A percentile compares a stretch with the other conserved stretches of the same genome.
Evolutionary conservation across 176 grass and related monocot genomes (phyloP).

Genomic region (Triticum turgidum): DNA sequence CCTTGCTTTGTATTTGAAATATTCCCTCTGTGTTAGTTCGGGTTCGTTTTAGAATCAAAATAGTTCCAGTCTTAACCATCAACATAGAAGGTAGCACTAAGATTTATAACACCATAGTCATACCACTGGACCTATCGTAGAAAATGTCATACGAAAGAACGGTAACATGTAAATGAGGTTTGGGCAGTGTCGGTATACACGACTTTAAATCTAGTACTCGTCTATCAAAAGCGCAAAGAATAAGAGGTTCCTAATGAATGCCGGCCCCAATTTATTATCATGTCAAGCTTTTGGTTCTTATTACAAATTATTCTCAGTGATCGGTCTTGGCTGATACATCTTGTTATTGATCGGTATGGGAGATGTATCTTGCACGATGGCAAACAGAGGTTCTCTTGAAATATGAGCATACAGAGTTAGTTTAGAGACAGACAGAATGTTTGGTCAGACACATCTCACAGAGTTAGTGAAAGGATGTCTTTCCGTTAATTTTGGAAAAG

Average conservation of each 20-base stretch:
- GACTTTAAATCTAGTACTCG: too few species aligned
- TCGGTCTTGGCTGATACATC: neutral
- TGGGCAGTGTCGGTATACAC: too few species aligned
- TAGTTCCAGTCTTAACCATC: neutral
- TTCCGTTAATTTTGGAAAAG: neutral
- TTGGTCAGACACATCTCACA: too few species aligned
- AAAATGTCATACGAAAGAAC: neutral
- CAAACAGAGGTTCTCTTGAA: neutral
- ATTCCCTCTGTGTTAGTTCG: neutral
- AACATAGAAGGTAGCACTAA: neutral
- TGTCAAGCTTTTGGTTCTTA: neutral
- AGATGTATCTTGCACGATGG: neutral
- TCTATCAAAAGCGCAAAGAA: too few species aligned
- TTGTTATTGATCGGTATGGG: neutral
- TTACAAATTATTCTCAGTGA: neutral
- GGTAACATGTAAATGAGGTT: too few species aligned
- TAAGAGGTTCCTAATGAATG: too few species aligned
- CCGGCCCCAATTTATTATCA: too few species aligned
- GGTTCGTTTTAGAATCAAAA: neutral
- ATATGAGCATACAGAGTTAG: neutral
- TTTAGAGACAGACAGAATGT: neutral
- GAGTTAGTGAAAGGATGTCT: neutral
- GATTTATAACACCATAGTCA: neutral
- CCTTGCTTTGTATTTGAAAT: too few species aligned
- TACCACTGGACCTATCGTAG: neutral